These are phyloP conservation scores for Cladosporium sp. DNA, from an alignment of 2,329 filamentous ascomycete genomes.

Conservation along the genomic window DNA sequence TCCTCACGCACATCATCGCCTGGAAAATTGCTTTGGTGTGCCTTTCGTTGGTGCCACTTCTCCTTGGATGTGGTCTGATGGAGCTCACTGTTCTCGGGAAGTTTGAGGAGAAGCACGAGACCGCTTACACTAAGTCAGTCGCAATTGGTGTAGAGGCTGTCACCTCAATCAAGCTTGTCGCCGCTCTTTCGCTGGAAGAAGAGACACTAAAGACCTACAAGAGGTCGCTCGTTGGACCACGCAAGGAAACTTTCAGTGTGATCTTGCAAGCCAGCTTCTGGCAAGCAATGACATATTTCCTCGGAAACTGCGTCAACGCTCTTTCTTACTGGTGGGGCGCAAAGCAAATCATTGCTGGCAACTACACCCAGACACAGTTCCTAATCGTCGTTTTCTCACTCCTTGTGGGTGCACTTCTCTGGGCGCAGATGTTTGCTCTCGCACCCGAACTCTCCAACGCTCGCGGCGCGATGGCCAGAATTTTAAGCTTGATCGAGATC, in stretches of 20 bases:
- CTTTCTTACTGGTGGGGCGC: slow-evolving; percentile 77
- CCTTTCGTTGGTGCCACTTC: slow-evolving; percentile 62
- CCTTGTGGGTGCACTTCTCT: slow-evolving; percentile 67
- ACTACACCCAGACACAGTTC: slow-evolving; percentile 63
- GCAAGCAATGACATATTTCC: slow-evolving; percentile 57
- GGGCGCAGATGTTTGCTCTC: slow-evolving; percentile 70
- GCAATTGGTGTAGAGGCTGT: slow-evolving; percentile 51
- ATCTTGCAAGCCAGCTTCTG: slow-evolving; percentile 54
- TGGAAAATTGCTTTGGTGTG: slow-evolving; percentile 75
- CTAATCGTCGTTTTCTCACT: slow-evolving; percentile 70
- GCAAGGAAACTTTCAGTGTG: slow-evolving; percentile 8
- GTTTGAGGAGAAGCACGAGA: slow-evolving; percentile 54
- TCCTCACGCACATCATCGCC: slow-evolving; percentile 65
- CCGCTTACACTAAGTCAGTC: slow-evolving; percentile 49
- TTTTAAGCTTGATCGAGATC: slow-evolving; percentile 52
- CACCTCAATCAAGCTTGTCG: slow-evolving; percentile 49
- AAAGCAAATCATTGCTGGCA: slow-evolving; percentile 62
- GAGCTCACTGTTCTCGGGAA: slow-evolving; percentile 59
- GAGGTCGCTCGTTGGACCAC: slow-evolving; percentile 32
- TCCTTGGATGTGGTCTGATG: slow-evolving; percentile 66
- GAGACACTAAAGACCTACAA: slow-evolving; percentile 45
- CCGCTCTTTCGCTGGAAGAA: slow-evolving; percentile 49
- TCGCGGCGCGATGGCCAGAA: slow-evolving; percentile 55
- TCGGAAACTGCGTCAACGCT: slow-evolving; percentile 66
- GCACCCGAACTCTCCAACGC: slow-evolving; percentile 69